Evolutionary conservation across 805 yeast species (phyloP).

Genomic region (Ogataea trehaloabstinens): DNA sequence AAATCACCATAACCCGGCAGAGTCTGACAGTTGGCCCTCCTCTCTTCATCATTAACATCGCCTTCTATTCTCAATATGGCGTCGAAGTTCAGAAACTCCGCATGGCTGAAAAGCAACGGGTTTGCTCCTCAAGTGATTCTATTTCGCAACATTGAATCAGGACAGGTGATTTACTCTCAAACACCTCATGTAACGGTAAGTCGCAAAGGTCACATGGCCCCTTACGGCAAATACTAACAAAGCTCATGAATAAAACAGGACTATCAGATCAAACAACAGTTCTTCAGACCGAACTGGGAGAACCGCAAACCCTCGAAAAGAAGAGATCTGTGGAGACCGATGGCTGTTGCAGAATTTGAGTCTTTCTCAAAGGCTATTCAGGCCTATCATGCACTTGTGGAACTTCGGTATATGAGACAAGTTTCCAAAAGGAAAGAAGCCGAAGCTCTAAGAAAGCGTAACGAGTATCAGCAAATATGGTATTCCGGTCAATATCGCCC

Average conservation of each 20-base stretch:
- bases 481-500: slow-evolving; percentile 86
- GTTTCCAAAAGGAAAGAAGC: slow-evolving; percentile 57
- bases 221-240: neutral
- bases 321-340: slow-evolving; percentile 84
- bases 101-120: slow-evolving; percentile 56
- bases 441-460: slow-evolving; percentile 64
- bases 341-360: slow-evolving; percentile 76
- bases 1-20: too few relatives aligned
- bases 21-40: too few relatives aligned
- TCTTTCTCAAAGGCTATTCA: slow-evolving; percentile 62
- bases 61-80: too few relatives aligned
- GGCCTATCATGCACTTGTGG: slow-evolving; percentile 71
- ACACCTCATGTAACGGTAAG: slow-evolving; percentile 57
- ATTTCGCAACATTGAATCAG: slow-evolving; percentile 82
- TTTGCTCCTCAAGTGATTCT: slow-evolving; percentile 82
- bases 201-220: too few relatives aligned
- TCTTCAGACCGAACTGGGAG: slow-evolving; percentile 84
- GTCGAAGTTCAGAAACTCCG: slow-evolving; percentile 48
- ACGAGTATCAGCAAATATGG: slow-evolving; percentile 81
- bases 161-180: slow-evolving; percentile 88
- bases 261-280: slow-evolving; percentile 65
- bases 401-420: slow-evolving; percentile 74
- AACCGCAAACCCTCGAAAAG: slow-evolving; percentile 78
- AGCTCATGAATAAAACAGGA: slow-evolving; percentile 10
- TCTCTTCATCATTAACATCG: too few relatives aligned